Evolutionary conservation across 2,329 filamentous ascomycete species (phyloP).

Genomic region (Tolypocladium cylindrosporum): DNA sequence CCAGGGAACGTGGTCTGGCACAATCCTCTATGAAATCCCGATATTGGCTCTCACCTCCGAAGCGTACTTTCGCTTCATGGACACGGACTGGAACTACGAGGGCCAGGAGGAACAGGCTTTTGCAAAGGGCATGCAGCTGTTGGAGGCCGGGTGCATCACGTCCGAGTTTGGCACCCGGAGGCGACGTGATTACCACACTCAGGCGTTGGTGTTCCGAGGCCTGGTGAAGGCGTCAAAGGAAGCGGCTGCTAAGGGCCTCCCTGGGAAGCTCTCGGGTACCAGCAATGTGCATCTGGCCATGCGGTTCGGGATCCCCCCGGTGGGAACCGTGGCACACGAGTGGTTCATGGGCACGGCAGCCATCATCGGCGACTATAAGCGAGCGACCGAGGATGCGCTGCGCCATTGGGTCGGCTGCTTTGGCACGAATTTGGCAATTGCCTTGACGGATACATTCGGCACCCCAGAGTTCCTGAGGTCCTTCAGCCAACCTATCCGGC

Average conservation of each 20-base stretch:
- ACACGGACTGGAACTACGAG: constrained; percentile 82
- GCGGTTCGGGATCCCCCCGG: constrained; percentile 73
- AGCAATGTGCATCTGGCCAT: constrained; percentile 97
- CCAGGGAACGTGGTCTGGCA: constrained; percentile 81
- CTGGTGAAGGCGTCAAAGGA: constrained; percentile 71
- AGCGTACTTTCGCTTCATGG: constrained; percentile 95
- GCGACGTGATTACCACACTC: constrained; percentile 87
- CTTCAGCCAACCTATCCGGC: constrained; percentile 57
- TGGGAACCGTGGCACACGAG: constrained; percentile 88
- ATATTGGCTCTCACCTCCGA: constrained; percentile 86
- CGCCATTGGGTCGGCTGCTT: constrained; percentile 88
- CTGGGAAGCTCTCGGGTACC: constrained; percentile 72
- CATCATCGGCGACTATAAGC: constrained; percentile 74
- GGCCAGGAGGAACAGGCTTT: constrained; percentile 80
- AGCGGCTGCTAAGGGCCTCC: constrained; percentile 50
- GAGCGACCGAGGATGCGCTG: constrained; percentile 75
- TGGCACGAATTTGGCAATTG: constrained; percentile 74
- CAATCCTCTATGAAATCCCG: constrained; percentile 96
- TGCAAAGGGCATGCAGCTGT: constrained; percentile 65
- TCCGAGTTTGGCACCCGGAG: constrained; percentile 91
- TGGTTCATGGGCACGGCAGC: constrained; percentile 99
- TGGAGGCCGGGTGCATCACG: constrained; percentile 77
- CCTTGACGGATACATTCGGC: constrained; percentile 92
- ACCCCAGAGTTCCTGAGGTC: constrained; percentile 79
- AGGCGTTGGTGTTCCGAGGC: constrained; percentile 82